Base-by-base conservation (phyloP, 2,329 filamentous ascomycete species). In the Xylariomycetidae sp. region DNA sequence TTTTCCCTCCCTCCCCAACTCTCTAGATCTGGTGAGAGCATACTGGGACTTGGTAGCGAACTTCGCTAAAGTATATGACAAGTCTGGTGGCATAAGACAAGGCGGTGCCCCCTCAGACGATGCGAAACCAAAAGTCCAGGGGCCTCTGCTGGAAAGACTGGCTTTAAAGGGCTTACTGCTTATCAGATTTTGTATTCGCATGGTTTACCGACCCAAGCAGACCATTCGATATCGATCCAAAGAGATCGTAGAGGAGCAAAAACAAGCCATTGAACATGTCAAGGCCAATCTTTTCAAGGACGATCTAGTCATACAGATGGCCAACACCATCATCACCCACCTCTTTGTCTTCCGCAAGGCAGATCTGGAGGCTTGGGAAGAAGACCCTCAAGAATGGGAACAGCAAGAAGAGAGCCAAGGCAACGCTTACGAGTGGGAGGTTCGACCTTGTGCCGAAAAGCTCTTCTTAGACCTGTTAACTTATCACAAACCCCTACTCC, bases 341-440 rank as follows among this genome's bases (percentile, higher is more conserved):
- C 87, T 95, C 46, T 92, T 98, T 56, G 75, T 92, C 23, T 92
- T 97, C 58, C 79, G 88, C 20, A 77, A 84, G 38, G 79, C 80
- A 32, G 92, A 98, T 58, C 74, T 97, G 1, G 80, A 88, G 41
- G 84, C 88, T 37, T 98, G 92, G 92, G 84, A 94, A 54, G 84
- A 94, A 53, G 88, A 95, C 37, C 88, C 90, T 0, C 88, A 98
- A 57, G 88, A 94, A 34, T 98, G 92, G 89, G 90, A 96, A 58
- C 82, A 85, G 44, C 80, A 83, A 50, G 88, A 96, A 64, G 88
- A 94, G 51, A 85, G 82, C 40, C 78, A 86, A 38, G 81, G 85
- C 22, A 85, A 88, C 47, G 86, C 85, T 2, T 97, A 85, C 74
- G 88, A 97, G 52, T 96, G 89, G 66, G 86, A 90, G 38, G 82